These are phyloP conservation scores for Serendipita vermifera DNA, from an alignment of 768 basidiomycete species.

Conservation along the genomic window DNA sequence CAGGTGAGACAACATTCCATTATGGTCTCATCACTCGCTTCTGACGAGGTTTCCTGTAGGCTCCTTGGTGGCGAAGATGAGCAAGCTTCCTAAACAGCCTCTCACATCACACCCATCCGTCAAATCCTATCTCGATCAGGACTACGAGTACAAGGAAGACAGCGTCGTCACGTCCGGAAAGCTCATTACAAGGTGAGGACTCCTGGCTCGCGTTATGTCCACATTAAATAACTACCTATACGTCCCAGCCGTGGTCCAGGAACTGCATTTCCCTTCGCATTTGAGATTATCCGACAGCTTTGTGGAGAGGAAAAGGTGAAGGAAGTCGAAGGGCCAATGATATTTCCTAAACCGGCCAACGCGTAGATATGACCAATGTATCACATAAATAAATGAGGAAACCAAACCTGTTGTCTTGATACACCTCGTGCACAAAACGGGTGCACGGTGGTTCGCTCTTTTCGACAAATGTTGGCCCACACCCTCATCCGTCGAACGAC, in stretches of 20 bases:
- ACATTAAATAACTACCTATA: background rate
- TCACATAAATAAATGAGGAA: too few species aligned
- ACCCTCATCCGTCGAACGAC: too few species aligned
- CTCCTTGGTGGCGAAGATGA: slow-evolving; percentile 51
- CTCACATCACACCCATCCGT: slow-evolving; percentile 73
- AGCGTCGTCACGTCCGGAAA: slow-evolving; percentile 59
- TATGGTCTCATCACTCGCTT: background rate
- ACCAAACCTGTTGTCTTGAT: too few species aligned
- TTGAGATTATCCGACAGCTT: slow-evolving; percentile 60
- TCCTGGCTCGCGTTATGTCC: background rate
- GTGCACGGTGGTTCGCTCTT: too few species aligned
- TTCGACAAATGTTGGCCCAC: too few species aligned
- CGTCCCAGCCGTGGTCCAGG: slow-evolving; percentile 59
- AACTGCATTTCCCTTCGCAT: slow-evolving; percentile 66
- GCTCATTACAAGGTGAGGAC: slow-evolving; percentile 58
- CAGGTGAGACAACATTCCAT: slow-evolving; percentile 33
- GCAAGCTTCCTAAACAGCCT: slow-evolving; percentile 46
- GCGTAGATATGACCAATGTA: slow-evolving; percentile 8
- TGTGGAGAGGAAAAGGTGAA: slow-evolving; percentile 49
- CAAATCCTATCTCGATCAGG: slow-evolving; percentile 43
- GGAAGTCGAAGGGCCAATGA: slow-evolving; percentile 54
- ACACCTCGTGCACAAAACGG: too few species aligned
- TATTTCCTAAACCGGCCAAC: slow-evolving; percentile 45
- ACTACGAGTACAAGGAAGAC: slow-evolving; percentile 61
- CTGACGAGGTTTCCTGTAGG: slow-evolving; percentile 31